Percentiles rank a stretch among this genome's conserved stretches.
phyloP scores from a whole-genome alignment of 192 early-diverging fungal species.

The Fimicolochytrium jonesii region DNA sequence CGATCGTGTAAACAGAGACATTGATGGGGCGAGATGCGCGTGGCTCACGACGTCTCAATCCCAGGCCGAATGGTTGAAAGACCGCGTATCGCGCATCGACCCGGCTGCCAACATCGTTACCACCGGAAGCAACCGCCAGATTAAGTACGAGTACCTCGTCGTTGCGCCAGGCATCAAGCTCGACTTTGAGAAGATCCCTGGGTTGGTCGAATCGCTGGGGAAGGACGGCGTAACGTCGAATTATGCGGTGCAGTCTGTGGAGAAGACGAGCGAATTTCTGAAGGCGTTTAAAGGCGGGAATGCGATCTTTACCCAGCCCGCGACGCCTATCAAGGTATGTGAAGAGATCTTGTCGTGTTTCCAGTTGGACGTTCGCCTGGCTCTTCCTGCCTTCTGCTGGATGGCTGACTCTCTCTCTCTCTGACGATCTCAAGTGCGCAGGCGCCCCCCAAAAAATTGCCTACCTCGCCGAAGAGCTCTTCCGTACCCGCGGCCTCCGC shows the following conservation, averaged over 20 bases:
- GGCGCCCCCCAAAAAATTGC: conserved; percentile 87
- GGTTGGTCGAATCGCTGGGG: conserved; percentile 66
- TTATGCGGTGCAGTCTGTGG: conserved; percentile 70
- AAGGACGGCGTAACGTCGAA: conserved; percentile 79
- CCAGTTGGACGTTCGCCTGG: no score
- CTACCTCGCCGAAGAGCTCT: conserved; percentile 79
- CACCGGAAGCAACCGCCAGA: conserved; percentile 57
- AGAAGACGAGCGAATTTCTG: conserved; percentile 71
- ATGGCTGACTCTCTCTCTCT: no score
- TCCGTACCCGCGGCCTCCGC: conserved; percentile 67
- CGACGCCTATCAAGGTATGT: conserved; percentile 76
- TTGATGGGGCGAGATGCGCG: neutral
- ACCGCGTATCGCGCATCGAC: conserved; percentile 64
- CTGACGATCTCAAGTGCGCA: no score
- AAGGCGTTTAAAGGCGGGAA: conserved; percentile 66
- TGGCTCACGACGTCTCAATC: conserved; percentile 8
- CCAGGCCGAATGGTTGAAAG: conserved; percentile 70
- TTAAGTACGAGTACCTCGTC: conserved; percentile 66
- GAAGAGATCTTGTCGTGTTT: no score
- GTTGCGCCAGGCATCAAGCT: conserved; percentile 75
- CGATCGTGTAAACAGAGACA: neutral
- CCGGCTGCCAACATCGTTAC: conserved; percentile 66
- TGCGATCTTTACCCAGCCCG: conserved; percentile 85
- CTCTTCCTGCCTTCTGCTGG: no score
- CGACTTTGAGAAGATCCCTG: conserved; percentile 74